These are phyloP conservation scores for Bocquillonia castaneifolia DNA, from an alignment of 441 rosid species.

Conservation along the genomic window DNA sequence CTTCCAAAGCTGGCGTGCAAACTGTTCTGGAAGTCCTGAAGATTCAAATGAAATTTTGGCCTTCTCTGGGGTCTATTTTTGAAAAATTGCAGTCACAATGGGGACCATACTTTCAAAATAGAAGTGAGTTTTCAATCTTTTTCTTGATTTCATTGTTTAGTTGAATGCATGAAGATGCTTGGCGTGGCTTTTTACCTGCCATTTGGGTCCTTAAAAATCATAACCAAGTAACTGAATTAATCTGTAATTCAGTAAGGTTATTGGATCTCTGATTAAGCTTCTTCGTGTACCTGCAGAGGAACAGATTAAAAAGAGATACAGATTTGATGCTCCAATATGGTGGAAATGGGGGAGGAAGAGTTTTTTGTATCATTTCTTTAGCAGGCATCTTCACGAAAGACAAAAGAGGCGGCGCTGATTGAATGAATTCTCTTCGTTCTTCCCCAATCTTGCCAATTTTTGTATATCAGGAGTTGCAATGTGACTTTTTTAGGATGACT, in stretches of 20 bases:
- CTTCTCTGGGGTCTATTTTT: conserved; percentile 41
- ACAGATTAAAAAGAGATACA: conserved; percentile 41
- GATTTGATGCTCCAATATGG: conserved; percentile 45
- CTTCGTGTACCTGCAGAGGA: conserved; percentile 40
- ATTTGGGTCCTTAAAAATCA: neutral
- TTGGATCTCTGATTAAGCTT: neutral
- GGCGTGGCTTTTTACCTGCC: neutral
- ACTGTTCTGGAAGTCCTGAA: conserved; percentile 75
- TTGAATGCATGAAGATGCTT: neutral
- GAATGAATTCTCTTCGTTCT: neutral
- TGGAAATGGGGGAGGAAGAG: conserved; percentile 79
- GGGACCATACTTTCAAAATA: conserved; percentile 37
- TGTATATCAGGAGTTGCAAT: conserved; percentile 15
- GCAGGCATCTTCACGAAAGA: conserved; percentile 36
- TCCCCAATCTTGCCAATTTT: conserved; percentile 19
- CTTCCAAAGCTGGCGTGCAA: conserved; percentile 64
- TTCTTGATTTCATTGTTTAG: neutral
- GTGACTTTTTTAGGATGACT: neutral
- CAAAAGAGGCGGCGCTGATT: conserved; percentile 18
- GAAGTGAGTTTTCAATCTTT: conserved; percentile 37
- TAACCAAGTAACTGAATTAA: neutral
- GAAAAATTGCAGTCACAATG: conserved; percentile 53
- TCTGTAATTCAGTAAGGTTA: neutral
- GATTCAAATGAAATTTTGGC: conserved; percentile 84
- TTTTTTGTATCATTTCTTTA: conserved; percentile 46